Evolutionary conservation across 2,329 filamentous ascomycete species (phyloP), one percentile per base, ranked within the genome.

Genomic region (Calonectria multiphialidica): DNA sequence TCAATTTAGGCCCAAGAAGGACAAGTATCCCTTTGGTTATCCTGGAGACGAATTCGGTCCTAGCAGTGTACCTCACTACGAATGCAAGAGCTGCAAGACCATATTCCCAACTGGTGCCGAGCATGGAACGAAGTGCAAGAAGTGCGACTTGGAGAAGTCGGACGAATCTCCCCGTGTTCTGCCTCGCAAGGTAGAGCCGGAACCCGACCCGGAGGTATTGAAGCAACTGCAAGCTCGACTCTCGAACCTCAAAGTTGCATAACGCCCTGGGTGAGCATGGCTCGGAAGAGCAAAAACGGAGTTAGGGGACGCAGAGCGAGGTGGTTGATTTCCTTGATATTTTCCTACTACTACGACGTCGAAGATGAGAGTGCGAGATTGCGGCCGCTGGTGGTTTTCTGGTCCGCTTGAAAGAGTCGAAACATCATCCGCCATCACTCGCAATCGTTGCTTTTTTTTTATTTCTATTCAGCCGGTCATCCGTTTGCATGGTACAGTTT

Each of bases 21-120:
- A 90, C 78, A 93, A 93, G 79, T 94, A 93, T 81, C 92, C 92
- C 0, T 88, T 90, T 74, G 92, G 92, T 50, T 94, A 94, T 80
- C 92, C 92, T 5, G 91, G 92, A 49, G 93, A 94, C 77, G 88
- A 85, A 42, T 90, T 89, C 64, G 89, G 89, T 2, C 82, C 84
- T 3, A 87, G 83, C 71, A 87, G 88, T 72, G 83, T 87, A 42
- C 87, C 88, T 28, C 86, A 89, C 65, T 90, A 89, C 80, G 86
- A 86, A 37, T 95, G 93, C 82, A 88, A 92, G 75, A 84, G 88
- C 66, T 95, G 93, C 84, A 87, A 88, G 79, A 87, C 87, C 21
- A 86, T 90, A 47, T 93, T 91, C 81, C 87, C 88, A 0, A 80
- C 84, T 1, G 82, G 85, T 25, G 86, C 88, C 2, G 84, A 87